These are phyloP conservation scores for Salix caprea DNA, from an alignment of 345 rosid genomes.

Conservation along the genomic window DNA sequence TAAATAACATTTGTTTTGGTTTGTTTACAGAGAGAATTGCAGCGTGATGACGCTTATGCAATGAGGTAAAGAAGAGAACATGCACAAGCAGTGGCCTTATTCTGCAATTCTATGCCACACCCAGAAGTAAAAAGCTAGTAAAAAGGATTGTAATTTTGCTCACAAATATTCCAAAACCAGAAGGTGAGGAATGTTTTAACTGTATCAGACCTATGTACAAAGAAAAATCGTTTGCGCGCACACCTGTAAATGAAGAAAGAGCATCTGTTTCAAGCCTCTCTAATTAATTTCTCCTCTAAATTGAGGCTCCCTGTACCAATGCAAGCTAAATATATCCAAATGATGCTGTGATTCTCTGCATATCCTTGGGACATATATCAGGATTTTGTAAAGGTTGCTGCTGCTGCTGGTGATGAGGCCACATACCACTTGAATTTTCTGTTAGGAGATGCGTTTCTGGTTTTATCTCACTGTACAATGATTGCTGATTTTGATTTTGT, in stretches of 20 bases:
- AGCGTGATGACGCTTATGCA: slow-evolving; percentile 27
- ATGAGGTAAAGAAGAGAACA: slow-evolving; percentile 21
- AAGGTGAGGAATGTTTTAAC: slow-evolving; percentile 14
- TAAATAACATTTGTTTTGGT: slow-evolving; percentile 18
- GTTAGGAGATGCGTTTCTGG: slow-evolving; percentile 57
- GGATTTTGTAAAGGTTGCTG: slow-evolving; percentile 35
- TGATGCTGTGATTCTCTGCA: slow-evolving; percentile 37
- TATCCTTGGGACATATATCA: slow-evolving; percentile 29
- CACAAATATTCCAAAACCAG: slow-evolving; percentile 25
- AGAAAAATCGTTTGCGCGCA: slow-evolving; percentile 21
- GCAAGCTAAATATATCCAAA: slow-evolving; percentile 33
- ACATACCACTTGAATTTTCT: slow-evolving; percentile 36
- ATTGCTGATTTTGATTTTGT: slow-evolving; percentile 54
- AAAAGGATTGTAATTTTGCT: slow-evolving; percentile 7
- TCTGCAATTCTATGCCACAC: slow-evolving; percentile 37
- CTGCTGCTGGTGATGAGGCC: slow-evolving; percentile 52
- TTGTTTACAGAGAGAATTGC: slow-evolving; percentile 31
- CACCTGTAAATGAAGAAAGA: slow-evolving; percentile 26
- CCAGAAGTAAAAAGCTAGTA: slow-evolving; percentile 10
- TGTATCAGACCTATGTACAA: slow-evolving; percentile 39
- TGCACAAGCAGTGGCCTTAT: slow-evolving; percentile 27
- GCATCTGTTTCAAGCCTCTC: slow-evolving; percentile 6
- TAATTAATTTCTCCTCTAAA: background rate
- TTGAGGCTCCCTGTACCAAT: background rate
- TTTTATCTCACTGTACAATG: slow-evolving; percentile 58